A percentile compares a stretch with the other conserved stretches of the same genome.
phyloP scores from a whole-genome alignment of 1,284 basidiomycete species.

The Melampsora americana region DNA sequence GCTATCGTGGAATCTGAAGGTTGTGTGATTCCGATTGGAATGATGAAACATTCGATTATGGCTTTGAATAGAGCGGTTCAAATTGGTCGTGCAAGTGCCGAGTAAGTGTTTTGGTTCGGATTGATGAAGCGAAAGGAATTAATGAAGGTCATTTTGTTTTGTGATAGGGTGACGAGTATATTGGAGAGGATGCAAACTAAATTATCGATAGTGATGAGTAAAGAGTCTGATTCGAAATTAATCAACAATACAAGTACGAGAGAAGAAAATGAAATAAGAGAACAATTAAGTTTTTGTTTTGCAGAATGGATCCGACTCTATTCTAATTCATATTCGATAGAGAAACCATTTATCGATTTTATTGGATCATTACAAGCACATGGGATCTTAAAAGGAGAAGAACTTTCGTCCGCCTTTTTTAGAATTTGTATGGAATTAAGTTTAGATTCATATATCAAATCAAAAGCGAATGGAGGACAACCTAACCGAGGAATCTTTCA shows the following conservation, averaged over 20 bases:
- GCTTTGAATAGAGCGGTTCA: constrained; percentile 56
- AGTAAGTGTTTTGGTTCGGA: constrained; percentile 60
- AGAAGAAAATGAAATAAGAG: constrained; percentile 54
- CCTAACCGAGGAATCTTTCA: constrained; percentile 71
- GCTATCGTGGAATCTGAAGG: constrained; percentile 70
- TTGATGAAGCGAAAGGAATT: not conserved
- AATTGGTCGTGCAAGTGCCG: constrained; percentile 72
- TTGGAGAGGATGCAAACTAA: constrained; percentile 32
- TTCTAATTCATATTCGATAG: constrained; percentile 80
- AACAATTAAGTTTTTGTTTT: constrained; percentile 62
- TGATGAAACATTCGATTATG: constrained; percentile 41
- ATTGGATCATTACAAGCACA: constrained; percentile 94
- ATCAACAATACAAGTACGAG: constrained; percentile 6
- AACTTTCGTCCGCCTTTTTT: constrained; percentile 96
- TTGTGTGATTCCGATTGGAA: constrained; percentile 69
- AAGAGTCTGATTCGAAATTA: constrained; percentile 7
- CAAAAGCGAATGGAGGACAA: constrained; percentile 71
- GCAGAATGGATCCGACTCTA: constrained; percentile 90
- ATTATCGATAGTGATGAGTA: constrained; percentile 5
- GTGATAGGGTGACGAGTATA: constrained; percentile 20
- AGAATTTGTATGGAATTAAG: constrained; percentile 93
- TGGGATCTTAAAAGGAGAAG: constrained; percentile 92
- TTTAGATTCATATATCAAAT: constrained; percentile 85
- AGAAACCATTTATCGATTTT: constrained; percentile 95
- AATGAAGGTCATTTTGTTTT: not conserved